Evolutionary conservation across 2,329 filamentous ascomycete genomes (phyloP).

Genomic region (Gyromitra esculenta): DNA sequence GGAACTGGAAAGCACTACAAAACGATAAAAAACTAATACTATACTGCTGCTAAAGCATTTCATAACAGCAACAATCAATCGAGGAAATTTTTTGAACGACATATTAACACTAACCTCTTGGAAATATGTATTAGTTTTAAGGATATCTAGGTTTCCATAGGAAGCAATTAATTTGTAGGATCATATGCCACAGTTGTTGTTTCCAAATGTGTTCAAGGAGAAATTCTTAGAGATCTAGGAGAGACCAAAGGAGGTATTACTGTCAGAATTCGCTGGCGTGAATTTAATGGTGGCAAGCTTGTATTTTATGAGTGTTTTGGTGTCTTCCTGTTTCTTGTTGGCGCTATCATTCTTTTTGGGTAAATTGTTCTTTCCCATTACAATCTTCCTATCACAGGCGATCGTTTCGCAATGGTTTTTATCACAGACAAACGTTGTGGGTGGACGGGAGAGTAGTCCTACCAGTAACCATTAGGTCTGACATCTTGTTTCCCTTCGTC

Average conservation of each 20-base stretch:
- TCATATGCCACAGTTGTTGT: not conserved
- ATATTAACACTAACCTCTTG: too few relatives aligned
- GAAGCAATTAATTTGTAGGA: not conserved
- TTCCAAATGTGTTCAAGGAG: not conserved
- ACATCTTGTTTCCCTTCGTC: too few relatives aligned
- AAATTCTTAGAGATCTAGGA: not conserved
- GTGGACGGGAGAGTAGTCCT: too few relatives aligned
- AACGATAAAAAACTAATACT: too few relatives aligned
- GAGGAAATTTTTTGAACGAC: too few relatives aligned
- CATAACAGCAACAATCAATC: too few relatives aligned
- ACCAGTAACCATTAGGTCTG: too few relatives aligned
- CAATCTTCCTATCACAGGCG: not conserved
- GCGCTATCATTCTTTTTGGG: not conserved
- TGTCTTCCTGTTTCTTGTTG: not conserved
- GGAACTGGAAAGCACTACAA: too few relatives aligned
- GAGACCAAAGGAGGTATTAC: constrained; percentile 2
- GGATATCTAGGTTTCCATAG: not conserved
- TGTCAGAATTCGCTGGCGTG: not conserved
- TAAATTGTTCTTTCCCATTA: constrained; percentile 9
- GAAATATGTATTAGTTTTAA: not conserved
- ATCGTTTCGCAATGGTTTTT: not conserved
- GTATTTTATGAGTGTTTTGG: not conserved
- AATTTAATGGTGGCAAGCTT: not conserved
- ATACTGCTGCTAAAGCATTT: too few relatives aligned
- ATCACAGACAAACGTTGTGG: not conserved